Base-by-base conservation (phyloP, 2,329 filamentous ascomycete genomes). In the Sclerotiophoma versabilis region DNA sequence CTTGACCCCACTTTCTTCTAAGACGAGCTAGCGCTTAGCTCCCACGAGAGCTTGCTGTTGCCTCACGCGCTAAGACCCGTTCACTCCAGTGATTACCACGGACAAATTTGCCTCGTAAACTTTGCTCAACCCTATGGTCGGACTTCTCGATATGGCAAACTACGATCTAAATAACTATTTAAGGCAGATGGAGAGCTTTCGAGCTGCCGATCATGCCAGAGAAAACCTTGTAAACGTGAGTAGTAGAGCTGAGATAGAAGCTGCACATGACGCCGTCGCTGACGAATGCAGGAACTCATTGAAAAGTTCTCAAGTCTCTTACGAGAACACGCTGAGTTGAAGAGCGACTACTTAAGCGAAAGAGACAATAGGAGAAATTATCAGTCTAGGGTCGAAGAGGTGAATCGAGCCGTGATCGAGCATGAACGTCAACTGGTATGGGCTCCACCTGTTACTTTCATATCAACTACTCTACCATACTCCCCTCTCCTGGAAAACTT, bases 151-250 rank as follows among this genome's bases (percentile, higher is more conserved):
- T 30, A 66, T 65, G 62, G 57, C 49, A 5, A 59, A 67, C 23
- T 62, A 66, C 50, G 63, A 65, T 32, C 37, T 57, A 10, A 59
- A 54, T 19, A 59, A 63, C 19, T 64, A 66, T 52, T 48, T 57
- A 22, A 58, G 61, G 17, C 68, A 71, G 50, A 68, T 75, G 63
- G 63, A 71, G 26, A 53, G 56, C 25, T 76, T 75, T 50, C 66
- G 66, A 26, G 66, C 67, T 23, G 73, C 71, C 26, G 74, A 76
- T 44, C 66, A 71, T n/a, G 70, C 71, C 12, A 64, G 74, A 54
- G 71, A 76, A 48, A 65, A 62, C 29, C 66, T 76, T 33, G 58
- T 75, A 46, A 62, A 57, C 30, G 73, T 74, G 10, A 41, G 51
- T 25, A 19, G n/a, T 25, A 19, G n/a, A 15, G 22, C 23, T n/a